Evolutionary conservation across 306 rosid genomes (phyloP).

Genomic region (Prunus armeniaca): DNA sequence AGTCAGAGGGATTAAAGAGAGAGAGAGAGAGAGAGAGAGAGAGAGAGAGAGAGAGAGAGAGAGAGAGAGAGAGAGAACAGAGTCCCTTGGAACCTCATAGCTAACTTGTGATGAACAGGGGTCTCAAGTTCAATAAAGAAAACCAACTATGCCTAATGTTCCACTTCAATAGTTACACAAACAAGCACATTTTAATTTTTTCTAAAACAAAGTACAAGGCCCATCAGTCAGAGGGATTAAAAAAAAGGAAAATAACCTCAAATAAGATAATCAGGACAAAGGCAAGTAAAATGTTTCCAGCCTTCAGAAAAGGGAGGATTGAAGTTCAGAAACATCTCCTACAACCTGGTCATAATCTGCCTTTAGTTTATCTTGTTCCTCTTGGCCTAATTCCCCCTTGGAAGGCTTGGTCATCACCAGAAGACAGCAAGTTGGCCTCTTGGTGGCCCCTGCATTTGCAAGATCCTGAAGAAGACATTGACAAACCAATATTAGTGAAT

Average conservation of each 20-base stretch:
- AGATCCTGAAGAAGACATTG: slow-evolving; percentile 59
- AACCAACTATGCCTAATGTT: neutral
- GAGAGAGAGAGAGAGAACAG: neutral
- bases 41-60: too few relatives aligned
- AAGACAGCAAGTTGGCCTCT: slow-evolving; percentile 98
- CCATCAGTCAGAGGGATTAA: neutral
- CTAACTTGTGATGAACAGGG: neutral
- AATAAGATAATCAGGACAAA: neutral
- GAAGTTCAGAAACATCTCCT: slow-evolving; percentile 53
- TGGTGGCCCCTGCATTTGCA: slow-evolving; percentile 88
- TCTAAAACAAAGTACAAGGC: slow-evolving; percentile 15
- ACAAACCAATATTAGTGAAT: neutral
- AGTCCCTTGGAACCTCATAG: neutral
- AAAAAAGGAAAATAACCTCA: neutral
- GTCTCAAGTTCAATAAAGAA: neutral
- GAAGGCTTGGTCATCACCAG: slow-evolving; percentile 74
- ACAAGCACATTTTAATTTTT: neutral
- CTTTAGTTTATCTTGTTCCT: slow-evolving; percentile 71
- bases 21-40: too few relatives aligned
- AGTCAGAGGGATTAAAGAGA: neutral
- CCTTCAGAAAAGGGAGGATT: slow-evolving; percentile 59
- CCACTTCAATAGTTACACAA: slow-evolving; percentile 6
- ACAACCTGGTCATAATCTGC: slow-evolving; percentile 67
- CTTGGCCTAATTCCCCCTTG: slow-evolving; percentile 66
- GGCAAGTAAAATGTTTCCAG: neutral